A percentile compares a stretch with the other conserved stretches of the same genome.
phyloP scores from a whole-genome alignment of 1,284 basidiomycete species.

The Trichosporon sp. region DNA sequence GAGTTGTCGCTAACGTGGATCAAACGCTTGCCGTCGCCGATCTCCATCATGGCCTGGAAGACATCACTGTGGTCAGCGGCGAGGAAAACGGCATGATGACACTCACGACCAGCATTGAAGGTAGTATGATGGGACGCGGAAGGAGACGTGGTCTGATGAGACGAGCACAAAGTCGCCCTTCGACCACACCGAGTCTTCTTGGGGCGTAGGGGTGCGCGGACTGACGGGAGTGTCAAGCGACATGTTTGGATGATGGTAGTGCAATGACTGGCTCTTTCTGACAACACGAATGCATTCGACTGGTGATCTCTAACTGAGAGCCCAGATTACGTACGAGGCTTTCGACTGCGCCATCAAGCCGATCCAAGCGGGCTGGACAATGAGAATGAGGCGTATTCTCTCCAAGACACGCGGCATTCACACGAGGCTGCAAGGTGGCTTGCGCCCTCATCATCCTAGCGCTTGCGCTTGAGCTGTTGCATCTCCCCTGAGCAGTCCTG shows the following conservation, averaged over 20 bases:
- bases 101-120: conserved; percentile 12
- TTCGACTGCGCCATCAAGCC: too few species aligned
- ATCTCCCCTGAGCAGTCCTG: too few species aligned
- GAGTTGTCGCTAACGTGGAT: neutral
- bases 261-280: too few species aligned
- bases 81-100: neutral
- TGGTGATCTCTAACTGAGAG: too few species aligned
- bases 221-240: neutral
- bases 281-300: too few species aligned
- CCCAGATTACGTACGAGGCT: too few species aligned
- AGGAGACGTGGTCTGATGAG: conserved; percentile 9
- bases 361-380: too few species aligned
- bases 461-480: too few species aligned
- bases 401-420: too few species aligned
- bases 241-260: neutral
- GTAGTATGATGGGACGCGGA: conserved; percentile 10
- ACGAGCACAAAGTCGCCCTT: conserved; percentile 14
- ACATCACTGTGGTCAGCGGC: neutral
- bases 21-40: neutral
- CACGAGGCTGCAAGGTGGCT: too few species aligned
- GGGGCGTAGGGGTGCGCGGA: neutral
- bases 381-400: too few species aligned
- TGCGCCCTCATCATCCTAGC: too few species aligned
- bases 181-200: conserved; percentile 11
- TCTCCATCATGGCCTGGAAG: neutral